Evolutionary conservation across 169 alveolate species (phyloP), one percentile per base, ranked within the genome.

Genomic region (Babesia sp.): DNA sequence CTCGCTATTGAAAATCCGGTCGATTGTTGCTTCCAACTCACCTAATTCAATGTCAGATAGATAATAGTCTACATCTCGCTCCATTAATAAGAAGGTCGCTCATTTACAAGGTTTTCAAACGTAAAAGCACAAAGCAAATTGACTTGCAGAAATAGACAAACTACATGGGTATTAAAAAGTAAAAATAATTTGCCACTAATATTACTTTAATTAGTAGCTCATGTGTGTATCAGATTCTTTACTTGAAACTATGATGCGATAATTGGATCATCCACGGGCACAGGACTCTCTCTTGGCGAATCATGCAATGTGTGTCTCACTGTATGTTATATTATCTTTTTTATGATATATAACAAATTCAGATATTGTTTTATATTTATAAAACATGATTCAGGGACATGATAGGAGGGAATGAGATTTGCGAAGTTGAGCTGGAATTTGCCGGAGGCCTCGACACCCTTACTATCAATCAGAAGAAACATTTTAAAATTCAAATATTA

Each of bases 361-460:
- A 7, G 0, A 18, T 24, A 24, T 28, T 53, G 61, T 53, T 36
- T 34, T 9, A 1, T 7, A 22, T 53, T 12, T 5, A 8, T 53
- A 8, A 28, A 0, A 2, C 31, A 14, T 57, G 29, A 2, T 18
- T 7, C 20, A 36, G 50, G 59, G 74, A 64, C 48, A 64, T 64
- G 74, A 37, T 12, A 50, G 74, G 51, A 6, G 34, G 3, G 12
- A 22, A 8, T 46, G 18, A 8, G 22, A 29, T 36, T 48, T 64
- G 74, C 39, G 83, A 72, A 16, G 33, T 78, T 12, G 26, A 37
- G 16, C 37, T 78, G 46, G 86, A 78, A 33, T 78, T 78, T 56
- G 53, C 73, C 39, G 86, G 86, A 36, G 86, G 86, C 0, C 72
- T 78, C 39, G 82, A 68, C 33, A 34, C 80, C 24, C 59, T 78